Conservation (phyloP, 257 asterid species). For the Nicotiana obtusifolia region DNA sequence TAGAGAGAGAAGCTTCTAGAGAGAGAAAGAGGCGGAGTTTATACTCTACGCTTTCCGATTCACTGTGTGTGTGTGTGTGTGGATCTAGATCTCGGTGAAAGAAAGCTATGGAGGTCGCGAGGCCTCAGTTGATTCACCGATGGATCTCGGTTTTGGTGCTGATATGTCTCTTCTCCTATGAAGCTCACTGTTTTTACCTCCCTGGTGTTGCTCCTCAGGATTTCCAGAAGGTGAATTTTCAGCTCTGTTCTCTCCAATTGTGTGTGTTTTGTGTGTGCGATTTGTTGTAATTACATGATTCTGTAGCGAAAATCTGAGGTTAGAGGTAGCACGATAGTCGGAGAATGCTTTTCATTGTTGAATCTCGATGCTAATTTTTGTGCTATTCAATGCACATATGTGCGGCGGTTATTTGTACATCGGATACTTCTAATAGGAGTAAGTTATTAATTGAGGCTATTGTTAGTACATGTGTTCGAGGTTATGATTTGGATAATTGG, state of each 20-base stretch:
- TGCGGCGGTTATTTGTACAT: not conserved
- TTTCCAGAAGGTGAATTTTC: conserved; percentile 44
- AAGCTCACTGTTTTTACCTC: conserved; percentile 57
- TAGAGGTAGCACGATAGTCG: not conserved
- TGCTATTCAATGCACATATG: not conserved
- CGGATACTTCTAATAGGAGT: not conserved
- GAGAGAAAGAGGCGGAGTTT: not conserved
- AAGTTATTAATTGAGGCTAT: not conserved
- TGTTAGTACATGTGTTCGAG: not conserved
- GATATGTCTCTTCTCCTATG: conserved; percentile 31
- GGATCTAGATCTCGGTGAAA: conserved; percentile 4
- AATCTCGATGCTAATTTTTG: not conserved
- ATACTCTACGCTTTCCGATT: conserved; percentile 23
- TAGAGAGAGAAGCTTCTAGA: not conserved
- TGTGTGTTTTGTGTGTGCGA: not conserved
- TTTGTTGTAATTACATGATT: not conserved
- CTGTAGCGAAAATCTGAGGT: not conserved
- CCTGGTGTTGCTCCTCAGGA: conserved; percentile 96
- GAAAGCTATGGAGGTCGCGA: conserved; percentile 40
- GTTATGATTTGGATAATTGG: not conserved
- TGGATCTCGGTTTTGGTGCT: conserved; percentile 31
- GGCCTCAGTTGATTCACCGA: conserved; percentile 25
- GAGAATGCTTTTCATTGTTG: not conserved
- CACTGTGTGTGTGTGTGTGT: not conserved
- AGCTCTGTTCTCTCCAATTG: not conserved